phyloP scores from a whole-genome alignment of 2,329 filamentous ascomycete genomes.

The Fusarium sp. region DNA sequence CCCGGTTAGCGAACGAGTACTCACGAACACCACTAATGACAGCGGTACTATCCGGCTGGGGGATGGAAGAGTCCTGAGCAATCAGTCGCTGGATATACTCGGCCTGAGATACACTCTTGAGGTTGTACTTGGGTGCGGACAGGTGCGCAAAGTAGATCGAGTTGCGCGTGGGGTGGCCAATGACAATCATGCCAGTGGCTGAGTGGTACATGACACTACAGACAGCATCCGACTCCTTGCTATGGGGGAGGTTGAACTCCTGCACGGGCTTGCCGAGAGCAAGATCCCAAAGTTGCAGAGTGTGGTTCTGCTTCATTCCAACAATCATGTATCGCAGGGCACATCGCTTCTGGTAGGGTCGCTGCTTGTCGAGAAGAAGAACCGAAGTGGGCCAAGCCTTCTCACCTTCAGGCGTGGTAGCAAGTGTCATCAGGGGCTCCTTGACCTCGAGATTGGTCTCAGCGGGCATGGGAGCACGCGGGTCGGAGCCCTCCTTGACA shows the following conservation, averaged over 20 bases:
- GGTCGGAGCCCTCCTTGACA: conserved; percentile 60
- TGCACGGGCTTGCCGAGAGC: conserved; percentile 94
- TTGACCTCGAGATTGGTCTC: conserved; percentile 78
- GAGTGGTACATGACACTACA: conserved; percentile 97
- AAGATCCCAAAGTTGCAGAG: conserved; percentile 97
- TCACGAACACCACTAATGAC: conserved; percentile 97
- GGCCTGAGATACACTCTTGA: conserved; percentile 85
- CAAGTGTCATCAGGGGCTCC: conserved; percentile 85
- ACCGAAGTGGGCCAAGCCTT: conserved; percentile 98
- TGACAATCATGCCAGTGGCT: conserved; percentile 88
- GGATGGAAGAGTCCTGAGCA: conserved; percentile 75
- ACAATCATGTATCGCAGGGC: conserved; percentile 95
- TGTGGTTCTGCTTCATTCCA: conserved; percentile 99
- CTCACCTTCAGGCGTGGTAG: conserved; percentile 85
- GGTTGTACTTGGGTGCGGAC: conserved; percentile 90
- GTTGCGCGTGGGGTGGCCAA: conserved; percentile 96
- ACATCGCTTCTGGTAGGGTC: conserved; percentile 88
- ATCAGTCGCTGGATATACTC: conserved; percentile 84
- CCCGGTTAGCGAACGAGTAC: conserved; percentile 89
- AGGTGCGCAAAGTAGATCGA: conserved; percentile 97
- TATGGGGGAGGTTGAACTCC: conserved; percentile 95
- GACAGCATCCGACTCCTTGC: conserved; percentile 96
- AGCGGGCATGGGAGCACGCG: conserved; percentile 61
- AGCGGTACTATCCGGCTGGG: conserved; percentile 91
- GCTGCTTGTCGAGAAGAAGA: conserved; percentile 93